Evolutionary conservation across 441 rosid species (phyloP).

Genomic region (Hypseocharis bilobata): DNA sequence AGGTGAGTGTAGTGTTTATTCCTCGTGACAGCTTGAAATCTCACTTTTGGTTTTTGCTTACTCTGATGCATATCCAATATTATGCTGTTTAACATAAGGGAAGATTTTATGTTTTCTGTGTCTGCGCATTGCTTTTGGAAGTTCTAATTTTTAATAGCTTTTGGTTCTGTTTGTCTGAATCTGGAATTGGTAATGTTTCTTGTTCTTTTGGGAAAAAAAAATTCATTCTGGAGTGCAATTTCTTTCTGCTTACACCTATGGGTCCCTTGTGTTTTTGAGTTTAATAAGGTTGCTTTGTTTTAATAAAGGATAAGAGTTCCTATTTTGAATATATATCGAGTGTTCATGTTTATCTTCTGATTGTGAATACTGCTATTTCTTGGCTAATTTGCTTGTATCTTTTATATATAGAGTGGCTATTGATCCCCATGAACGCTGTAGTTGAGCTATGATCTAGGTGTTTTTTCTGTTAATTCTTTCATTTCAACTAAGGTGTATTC

Average conservation of each 20-base stretch:
- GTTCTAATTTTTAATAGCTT: conserved; percentile 4
- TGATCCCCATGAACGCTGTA: too few relatives aligned
- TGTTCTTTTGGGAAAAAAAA: background rate
- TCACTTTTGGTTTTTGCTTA: too few relatives aligned
- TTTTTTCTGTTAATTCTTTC: background rate
- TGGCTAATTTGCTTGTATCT: too few relatives aligned
- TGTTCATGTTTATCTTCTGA: conserved; percentile 11
- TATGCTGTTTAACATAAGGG: too few relatives aligned
- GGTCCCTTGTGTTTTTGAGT: conserved; percentile 1
- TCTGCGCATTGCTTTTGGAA: conserved; percentile 5
- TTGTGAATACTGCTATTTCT: too few relatives aligned
- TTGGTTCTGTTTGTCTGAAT: conserved; percentile 11
- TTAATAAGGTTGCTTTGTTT: background rate
- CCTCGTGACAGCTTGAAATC: conserved; percentile 21
- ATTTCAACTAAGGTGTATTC: conserved; percentile 6
- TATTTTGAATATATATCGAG: too few relatives aligned
- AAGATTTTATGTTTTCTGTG: too few relatives aligned
- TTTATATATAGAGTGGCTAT: too few relatives aligned
- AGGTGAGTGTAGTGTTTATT: conserved; percentile 27
- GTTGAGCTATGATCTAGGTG: too few relatives aligned
- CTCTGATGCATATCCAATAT: too few relatives aligned
- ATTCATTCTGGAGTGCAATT: background rate
- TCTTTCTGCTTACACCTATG: background rate
- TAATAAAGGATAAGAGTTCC: too few relatives aligned
- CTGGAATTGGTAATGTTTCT: background rate